Evolutionary conservation across 805 yeast species (phyloP).

Genomic region (Saccharomycopsis sp.): DNA sequence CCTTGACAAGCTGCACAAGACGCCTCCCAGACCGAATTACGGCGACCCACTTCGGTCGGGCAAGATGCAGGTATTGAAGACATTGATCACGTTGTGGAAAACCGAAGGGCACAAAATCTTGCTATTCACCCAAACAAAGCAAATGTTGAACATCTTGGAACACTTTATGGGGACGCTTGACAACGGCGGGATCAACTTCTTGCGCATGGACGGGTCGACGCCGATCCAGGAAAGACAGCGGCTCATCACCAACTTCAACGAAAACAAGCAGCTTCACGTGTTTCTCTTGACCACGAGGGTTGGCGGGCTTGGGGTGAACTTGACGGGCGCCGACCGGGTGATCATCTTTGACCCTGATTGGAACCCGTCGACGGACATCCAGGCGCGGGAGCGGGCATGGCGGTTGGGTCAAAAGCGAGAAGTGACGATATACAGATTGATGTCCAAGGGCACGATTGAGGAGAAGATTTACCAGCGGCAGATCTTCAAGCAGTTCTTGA

Average conservation of each 20-base stretch:
- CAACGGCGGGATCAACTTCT: slow-evolving; percentile 35
- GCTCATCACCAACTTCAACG: slow-evolving; percentile 75
- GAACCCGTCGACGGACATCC: slow-evolving; percentile 97
- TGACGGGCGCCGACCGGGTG: slow-evolving; percentile 92
- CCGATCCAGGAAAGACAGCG: slow-evolving; percentile 67
- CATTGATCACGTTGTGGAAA: slow-evolving; percentile 68
- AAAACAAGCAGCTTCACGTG: slow-evolving; percentile 44
- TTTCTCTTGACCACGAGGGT: slow-evolving; percentile 88
- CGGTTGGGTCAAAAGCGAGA: slow-evolving; percentile 89
- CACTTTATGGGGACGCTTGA: slow-evolving; percentile 37
- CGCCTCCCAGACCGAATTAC: slow-evolving; percentile 12
- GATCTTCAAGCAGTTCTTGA: slow-evolving; percentile 87
- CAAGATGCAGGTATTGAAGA: slow-evolving; percentile 80
- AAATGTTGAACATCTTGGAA: slow-evolving; percentile 86
- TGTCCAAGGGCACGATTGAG: slow-evolving; percentile 93
- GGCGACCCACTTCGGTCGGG: slow-evolving; percentile 67
- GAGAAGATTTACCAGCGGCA: slow-evolving; percentile 96
- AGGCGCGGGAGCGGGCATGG: slow-evolving; percentile 97
- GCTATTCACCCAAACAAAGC: slow-evolving; percentile 86
- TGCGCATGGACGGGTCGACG: slow-evolving; percentile 94
- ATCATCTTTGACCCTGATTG: slow-evolving; percentile 96
- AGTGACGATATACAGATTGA: slow-evolving; percentile 80
- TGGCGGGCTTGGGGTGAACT: slow-evolving; percentile 90
- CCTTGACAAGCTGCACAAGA: slow-evolving; percentile 27
- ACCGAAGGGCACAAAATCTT: slow-evolving; percentile 69